These are phyloP conservation scores for Trapa incisa DNA, from an alignment of 345 rosid species.

Conservation along the genomic window DNA sequence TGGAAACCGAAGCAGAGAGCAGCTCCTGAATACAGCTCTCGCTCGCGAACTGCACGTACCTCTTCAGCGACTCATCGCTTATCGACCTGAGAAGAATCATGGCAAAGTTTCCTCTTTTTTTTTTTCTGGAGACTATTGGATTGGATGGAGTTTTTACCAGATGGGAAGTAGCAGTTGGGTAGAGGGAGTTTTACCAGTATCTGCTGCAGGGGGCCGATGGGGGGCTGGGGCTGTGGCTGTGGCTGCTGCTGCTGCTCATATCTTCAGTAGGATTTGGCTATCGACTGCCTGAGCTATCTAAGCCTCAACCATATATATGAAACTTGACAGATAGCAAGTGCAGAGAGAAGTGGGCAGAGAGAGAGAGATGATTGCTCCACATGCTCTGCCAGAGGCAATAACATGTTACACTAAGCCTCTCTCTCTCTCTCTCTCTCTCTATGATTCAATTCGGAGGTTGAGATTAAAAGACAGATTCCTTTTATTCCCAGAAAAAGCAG, in stretches of 20 bases:
- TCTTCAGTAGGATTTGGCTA: not conserved
- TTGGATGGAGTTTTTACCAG: not conserved
- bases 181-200: conserved; percentile 22
- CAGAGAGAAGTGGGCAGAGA: not conserved
- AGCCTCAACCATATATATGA: not conserved
- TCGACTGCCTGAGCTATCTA: not conserved
- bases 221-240: not conserved
- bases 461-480: conserved; percentile 9
- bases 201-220: conserved; percentile 16
- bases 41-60: conserved; percentile 71
- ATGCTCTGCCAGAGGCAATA: not conserved
- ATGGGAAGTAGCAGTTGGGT: not conserved
- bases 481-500: conserved; percentile 14
- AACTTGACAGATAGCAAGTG: not conserved
- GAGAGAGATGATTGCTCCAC: conserved; percentile 7
- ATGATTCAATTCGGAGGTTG: not conserved
- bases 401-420: not conserved
- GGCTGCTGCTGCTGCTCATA: conserved; percentile 1
- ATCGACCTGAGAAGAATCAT: conserved; percentile 30
- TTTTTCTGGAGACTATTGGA: not conserved
- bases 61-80: conserved; percentile 62
- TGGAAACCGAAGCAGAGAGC: conserved; percentile 52
- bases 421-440: not conserved
- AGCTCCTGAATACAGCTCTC: conserved; percentile 73
- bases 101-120: not conserved